These are phyloP conservation scores for Dothideomycetes sp. DNA, from an alignment of 2,329 filamentous ascomycete genomes.

Conservation along the genomic window DNA sequence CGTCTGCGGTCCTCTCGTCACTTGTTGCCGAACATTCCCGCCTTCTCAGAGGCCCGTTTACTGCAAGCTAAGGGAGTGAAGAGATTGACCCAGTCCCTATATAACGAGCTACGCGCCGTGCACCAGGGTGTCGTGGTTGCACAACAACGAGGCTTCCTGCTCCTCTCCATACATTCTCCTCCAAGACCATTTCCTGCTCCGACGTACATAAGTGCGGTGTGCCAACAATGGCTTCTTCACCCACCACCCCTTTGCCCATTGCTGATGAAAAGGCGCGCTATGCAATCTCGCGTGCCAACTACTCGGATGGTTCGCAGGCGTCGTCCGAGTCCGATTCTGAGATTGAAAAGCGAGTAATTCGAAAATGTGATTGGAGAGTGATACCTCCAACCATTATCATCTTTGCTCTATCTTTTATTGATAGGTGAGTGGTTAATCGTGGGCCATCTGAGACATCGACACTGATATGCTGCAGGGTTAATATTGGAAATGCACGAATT, in stretches of 20 bases:
- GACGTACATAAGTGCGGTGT: neutral
- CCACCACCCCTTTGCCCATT: neutral
- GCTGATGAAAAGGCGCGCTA: slow-evolving; percentile 4
- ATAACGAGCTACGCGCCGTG: neutral
- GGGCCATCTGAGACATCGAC: neutral
- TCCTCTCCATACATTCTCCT: neutral
- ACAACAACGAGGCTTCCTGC: neutral
- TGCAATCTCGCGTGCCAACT: slow-evolving; percentile 1
- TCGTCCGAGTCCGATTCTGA: slow-evolving; percentile 4
- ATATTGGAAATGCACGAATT: slow-evolving; percentile 30
- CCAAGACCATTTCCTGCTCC: neutral
- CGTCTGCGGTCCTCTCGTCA: neutral
- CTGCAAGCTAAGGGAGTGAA: neutral
- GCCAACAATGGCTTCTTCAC: neutral
- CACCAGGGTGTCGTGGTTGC: neutral
- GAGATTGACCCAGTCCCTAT: neutral
- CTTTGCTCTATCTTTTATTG: slow-evolving; percentile 7
- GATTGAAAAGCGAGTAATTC: slow-evolving; percentile 5
- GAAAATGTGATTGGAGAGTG: slow-evolving; percentile 8
- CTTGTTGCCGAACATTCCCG: neutral
- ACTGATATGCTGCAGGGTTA: slow-evolving; percentile 18
- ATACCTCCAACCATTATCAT: slow-evolving; percentile 6
- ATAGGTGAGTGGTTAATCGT: neutral
- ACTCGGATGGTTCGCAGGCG: slow-evolving; percentile 4
- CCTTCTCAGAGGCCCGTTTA: neutral